Evolutionary conservation across 768 basidiomycete species (phyloP), one percentile per base, ranked within the genome.

Genomic region (Sporobolomyces phaffii): DNA sequence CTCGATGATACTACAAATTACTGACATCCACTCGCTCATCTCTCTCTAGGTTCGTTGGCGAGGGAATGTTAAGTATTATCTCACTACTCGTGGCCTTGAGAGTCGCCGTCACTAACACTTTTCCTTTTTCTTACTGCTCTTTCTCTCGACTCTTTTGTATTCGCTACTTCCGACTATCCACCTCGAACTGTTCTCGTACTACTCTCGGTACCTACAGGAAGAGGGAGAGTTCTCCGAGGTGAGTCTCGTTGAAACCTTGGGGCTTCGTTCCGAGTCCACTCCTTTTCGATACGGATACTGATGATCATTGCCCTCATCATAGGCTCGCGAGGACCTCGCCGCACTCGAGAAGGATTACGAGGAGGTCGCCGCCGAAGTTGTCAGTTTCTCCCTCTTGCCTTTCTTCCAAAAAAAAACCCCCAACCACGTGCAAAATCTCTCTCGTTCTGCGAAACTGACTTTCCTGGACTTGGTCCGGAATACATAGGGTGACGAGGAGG

Each of bases 161-260:
- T n/a, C n/a, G n/a, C n/a, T n/a, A n/a, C n/a, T n/a, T n/a, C n/a
- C n/a, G n/a, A n/a, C n/a, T n/a, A n/a, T n/a, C n/a, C n/a, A n/a
- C n/a, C n/a, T n/a, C n/a, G n/a, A n/a, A n/a, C n/a, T n/a, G n/a
- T n/a, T n/a, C 17, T 48, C 10, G 10, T 24, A 14, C n/a, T 24
- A 40, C 31, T n/a, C 34, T 54, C 11, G 36, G 15, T 54, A 26
- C n/a, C 31, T 11, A 54, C 5, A 38, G 59, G 94, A 97, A 78
- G 94, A 98, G 82, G 94, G 94, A 79, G 94, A 98, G 81, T 97
- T 97, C 81, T 92, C 91, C 51, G 93, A 96, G 54, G 53, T 38
- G 24, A 26, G 17, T 50, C 29, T 17, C 49, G 49, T 26, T 14
- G 49, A 50, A 50, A 50, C 24, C 14, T 50, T 33, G 34, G 13